Conservation (phyloP, 306 rosid species). For the Trifolium subterraneum region DNA sequence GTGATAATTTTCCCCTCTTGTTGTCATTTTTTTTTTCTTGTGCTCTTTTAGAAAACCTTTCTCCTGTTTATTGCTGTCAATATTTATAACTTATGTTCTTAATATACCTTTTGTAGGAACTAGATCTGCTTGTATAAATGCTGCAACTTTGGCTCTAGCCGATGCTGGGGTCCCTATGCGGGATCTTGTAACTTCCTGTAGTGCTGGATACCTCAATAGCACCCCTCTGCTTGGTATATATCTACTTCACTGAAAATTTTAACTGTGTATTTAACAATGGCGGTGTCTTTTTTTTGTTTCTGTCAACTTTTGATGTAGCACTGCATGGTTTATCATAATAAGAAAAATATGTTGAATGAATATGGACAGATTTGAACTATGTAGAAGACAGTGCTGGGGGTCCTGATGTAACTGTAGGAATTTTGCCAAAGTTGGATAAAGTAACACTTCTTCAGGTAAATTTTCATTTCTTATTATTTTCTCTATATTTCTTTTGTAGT, state of each 20-base stretch:
- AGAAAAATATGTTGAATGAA: conserved; percentile 32
- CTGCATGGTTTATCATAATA: neutral
- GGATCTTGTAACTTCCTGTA: conserved; percentile 90
- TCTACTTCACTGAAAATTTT: conserved; percentile 28
- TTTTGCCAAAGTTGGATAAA: conserved; percentile 80
- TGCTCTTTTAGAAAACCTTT: conserved; percentile 17
- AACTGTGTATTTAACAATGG: conserved; percentile 5
- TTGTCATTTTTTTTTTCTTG: conserved; percentile 5
- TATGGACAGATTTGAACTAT: conserved; percentile 77
- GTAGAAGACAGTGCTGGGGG: conserved; percentile 97
- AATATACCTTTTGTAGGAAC: conserved; percentile 61
- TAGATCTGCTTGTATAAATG: conserved; percentile 92
- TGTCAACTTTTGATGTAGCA: neutral
- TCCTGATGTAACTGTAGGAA: conserved; percentile 89
- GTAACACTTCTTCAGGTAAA: conserved; percentile 86
- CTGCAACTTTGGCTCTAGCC: conserved; percentile 94
- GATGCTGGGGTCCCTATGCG: conserved; percentile 96
- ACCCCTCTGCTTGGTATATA: conserved; percentile 78
- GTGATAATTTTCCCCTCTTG: conserved; percentile 26
- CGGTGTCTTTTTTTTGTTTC: conserved; percentile 4
- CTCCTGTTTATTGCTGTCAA: conserved; percentile 16
- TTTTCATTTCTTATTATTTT: conserved; percentile 18
- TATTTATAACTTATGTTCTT: conserved; percentile 35
- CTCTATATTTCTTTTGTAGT: conserved; percentile 28
- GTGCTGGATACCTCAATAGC: conserved; percentile 88